Base-by-base conservation (phyloP, 352 stramenopile species). In the Phytophthora multivora region DNA sequence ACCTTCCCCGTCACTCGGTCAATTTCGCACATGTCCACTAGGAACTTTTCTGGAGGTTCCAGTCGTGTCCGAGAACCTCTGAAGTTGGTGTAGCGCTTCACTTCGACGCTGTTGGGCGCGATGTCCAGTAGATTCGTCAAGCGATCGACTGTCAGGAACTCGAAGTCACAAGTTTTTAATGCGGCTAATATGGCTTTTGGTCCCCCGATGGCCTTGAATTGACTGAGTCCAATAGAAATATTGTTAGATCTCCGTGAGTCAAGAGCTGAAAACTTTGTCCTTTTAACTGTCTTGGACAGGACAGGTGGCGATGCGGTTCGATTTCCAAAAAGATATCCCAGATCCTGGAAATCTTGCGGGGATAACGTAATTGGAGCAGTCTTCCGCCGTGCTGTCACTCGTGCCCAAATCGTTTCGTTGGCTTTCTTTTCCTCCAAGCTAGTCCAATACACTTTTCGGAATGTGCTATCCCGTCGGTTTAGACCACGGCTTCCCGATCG, bases 381-480 rank as follows among this genome's bases (percentile, higher is more conserved):
- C 35, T 86, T 85, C 2, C 83, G 69, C 30, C 82, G 75, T 12
- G 77, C 56, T 0, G 86, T 94, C 4, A 86, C 69, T 35, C 83
- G 79, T 48, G 73, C 73, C 86, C 86, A 94, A 67, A 94, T 94
- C 11, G 86, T 89, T 28, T 80, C 69, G 15, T 69, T 75, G 16
- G 71, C 75, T 47, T 79, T 80, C 47, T 78, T 77, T 7, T 71
- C 67, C 53, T 92, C 83, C 35, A 94, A 54, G 31, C 51, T 90
- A 13, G 82, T 91, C 86, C 86, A 94, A 42, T 94, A 84, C 8
- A 94, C 77, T 59, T 94, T 94, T 11, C 86, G 81, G 40, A 94
- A 86, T 2, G 71, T 81, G 31, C 70, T 87, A 8, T 81, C 69
- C 11, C 71, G 66, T 56, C 76, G 54, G 51, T 63, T 59, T 28